Evolutionary conservation across 257 asterid species (phyloP).

Genomic region (Solanum rostratum): DNA sequence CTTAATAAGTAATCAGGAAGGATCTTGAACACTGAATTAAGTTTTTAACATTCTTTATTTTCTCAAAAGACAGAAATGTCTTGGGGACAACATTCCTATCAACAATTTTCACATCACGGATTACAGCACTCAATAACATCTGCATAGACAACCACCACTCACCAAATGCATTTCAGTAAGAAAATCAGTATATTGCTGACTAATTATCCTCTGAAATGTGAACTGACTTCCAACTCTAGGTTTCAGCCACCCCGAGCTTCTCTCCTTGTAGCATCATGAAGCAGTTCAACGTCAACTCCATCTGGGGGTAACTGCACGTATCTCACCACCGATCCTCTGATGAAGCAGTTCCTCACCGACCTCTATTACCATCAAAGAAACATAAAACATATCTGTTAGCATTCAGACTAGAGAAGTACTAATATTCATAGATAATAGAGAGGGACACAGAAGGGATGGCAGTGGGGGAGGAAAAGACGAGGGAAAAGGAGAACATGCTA

Average conservation of each 20-base stretch:
- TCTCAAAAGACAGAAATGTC: not conserved
- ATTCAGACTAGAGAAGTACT: not conserved
- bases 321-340: constrained; percentile 96
- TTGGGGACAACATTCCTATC: not conserved
- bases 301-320: constrained; percentile 96
- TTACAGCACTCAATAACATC: not conserved
- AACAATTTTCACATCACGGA: not conserved
- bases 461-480: not conserved
- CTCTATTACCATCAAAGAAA: constrained; percentile 27
- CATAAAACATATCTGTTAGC: not conserved
- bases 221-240: not conserved
- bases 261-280: constrained; percentile 96
- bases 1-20: not conserved
- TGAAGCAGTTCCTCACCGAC: constrained; percentile 95
- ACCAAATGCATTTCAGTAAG: not conserved
- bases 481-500: not conserved
- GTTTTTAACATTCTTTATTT: not conserved
- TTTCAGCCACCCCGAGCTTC: constrained; percentile 83
- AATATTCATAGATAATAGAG: not conserved
- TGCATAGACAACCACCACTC: not conserved
- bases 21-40: not conserved
- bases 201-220: not conserved
- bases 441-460: not conserved
- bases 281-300: constrained; percentile 89
- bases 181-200: not conserved